Evolutionary conservation across 441 rosid genomes (phyloP).

Genomic region (Erysimum pusillum): DNA sequence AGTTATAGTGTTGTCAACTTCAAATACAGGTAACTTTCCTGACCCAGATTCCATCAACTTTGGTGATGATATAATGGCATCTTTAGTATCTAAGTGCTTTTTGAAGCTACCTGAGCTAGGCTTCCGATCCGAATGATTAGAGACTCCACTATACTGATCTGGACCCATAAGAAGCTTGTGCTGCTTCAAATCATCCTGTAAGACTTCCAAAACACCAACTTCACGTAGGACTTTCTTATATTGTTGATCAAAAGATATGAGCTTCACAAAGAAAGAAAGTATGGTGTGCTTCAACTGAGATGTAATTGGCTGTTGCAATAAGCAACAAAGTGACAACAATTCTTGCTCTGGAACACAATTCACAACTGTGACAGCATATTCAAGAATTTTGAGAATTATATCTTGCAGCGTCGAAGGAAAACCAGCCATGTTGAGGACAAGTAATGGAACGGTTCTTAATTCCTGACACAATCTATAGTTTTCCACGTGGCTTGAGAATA

Average conservation of each 20-base stretch:
- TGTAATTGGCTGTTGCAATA: conserved; percentile 95
- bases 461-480: conserved; percentile 95
- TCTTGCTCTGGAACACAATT: conserved; percentile 99
- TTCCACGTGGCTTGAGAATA: conserved; percentile 98
- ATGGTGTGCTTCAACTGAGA: conserved; percentile 92
- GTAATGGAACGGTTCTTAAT: conserved; percentile 93
- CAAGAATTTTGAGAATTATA: conserved; percentile 97
- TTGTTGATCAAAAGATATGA: conserved; percentile 97
- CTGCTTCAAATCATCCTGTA: conserved; percentile 97
- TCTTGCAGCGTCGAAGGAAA: conserved; percentile 96
- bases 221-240: conserved; percentile 98
- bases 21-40: conserved; percentile 85
- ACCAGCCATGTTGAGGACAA: conserved; percentile 96
- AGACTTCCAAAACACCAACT: conserved; percentile 97
- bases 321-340: conserved; percentile 96
- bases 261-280: conserved; percentile 96
- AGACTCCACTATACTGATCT: conserved; percentile 60
- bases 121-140: conserved; percentile 68
- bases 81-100: conserved; percentile 84
- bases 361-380: conserved; percentile 99
- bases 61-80: conserved; percentile 93
- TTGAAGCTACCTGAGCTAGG: conserved; percentile 88
- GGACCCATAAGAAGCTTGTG: conserved; percentile 91
- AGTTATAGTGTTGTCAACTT: conserved; percentile 82
- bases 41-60: conserved; percentile 87